Conservation (phyloP, 129 eudicot species). For the Gnaphalium uliginosum region DNA sequence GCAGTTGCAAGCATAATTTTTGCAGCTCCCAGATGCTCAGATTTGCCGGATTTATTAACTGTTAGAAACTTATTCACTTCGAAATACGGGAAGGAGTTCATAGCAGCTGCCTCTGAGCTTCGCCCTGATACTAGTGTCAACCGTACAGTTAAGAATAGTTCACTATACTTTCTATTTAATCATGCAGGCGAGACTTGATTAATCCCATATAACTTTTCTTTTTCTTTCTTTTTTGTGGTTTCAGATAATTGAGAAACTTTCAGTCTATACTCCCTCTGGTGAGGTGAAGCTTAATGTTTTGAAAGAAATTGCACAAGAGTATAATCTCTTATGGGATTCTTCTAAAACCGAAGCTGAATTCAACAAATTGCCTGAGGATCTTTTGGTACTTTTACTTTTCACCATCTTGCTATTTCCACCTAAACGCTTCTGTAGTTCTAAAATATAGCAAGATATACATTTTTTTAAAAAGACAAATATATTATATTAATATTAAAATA, state of each 20-base stretch:
- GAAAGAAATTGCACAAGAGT: slow-evolving; percentile 78
- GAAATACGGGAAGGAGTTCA: slow-evolving; percentile 93
- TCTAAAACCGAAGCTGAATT: slow-evolving; percentile 84
- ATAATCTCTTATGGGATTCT: slow-evolving; percentile 78
- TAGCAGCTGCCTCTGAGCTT: slow-evolving; percentile 86
- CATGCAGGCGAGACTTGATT: neutral
- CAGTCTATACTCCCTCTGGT: slow-evolving; percentile 76
- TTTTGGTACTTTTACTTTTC: slow-evolving; percentile 56
- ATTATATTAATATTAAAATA: no score
- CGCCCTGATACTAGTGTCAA: slow-evolving; percentile 97
- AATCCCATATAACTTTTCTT: slow-evolving; percentile 1
- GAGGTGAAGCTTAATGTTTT: slow-evolving; percentile 58
- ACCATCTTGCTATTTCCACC: neutral
- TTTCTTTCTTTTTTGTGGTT: neutral
- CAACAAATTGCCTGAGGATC: slow-evolving; percentile 77
- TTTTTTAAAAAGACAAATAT: no score
- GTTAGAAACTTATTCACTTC: slow-evolving; percentile 72
- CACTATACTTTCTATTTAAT: slow-evolving; percentile 1
- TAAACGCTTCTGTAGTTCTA: neutral
- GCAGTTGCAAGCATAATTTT: slow-evolving; percentile 95
- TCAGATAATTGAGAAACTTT: slow-evolving; percentile 95
- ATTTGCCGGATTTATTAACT: slow-evolving; percentile 81
- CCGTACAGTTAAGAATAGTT: slow-evolving; percentile 80
- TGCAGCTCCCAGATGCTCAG: slow-evolving; percentile 97
- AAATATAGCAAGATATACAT: neutral